Percentiles rank a stretch among this genome's conserved stretches.
Evolutionary conservation across 768 basidiomycete species (phyloP).

Genomic region (Leccinum variicolor): DNA sequence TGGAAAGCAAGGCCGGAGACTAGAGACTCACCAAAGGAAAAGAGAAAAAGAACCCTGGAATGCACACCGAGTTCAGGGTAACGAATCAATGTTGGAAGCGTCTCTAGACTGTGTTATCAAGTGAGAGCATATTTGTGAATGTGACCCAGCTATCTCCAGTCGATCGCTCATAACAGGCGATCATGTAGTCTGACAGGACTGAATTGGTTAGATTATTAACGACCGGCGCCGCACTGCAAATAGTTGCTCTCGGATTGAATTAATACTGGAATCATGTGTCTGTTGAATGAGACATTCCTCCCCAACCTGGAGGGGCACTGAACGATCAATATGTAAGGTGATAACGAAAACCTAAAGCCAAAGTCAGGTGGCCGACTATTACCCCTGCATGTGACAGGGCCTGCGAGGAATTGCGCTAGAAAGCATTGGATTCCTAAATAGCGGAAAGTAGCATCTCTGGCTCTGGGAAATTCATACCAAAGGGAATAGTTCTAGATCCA

Average conservation of each 20-base stretch:
- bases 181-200: background rate
- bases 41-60: background rate
- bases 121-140: background rate
- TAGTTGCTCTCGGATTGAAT: background rate
- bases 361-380: background rate
- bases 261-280: background rate
- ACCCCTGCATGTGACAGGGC: background rate
- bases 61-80: background rate
- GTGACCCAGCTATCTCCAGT: background rate
- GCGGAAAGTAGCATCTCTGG: background rate
- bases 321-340: background rate
- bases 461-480: slow-evolving; percentile 2
- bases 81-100: background rate
- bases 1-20: background rate
- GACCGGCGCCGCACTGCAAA: background rate
- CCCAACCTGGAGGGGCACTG: background rate
- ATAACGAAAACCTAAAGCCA: background rate
- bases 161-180: background rate
- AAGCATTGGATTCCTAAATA: background rate
- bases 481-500: background rate
- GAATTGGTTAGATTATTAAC: background rate
- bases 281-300: background rate
- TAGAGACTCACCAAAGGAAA: background rate
- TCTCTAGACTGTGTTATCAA: background rate
- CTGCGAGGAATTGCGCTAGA: background rate